Evolutionary conservation across 164 flowering plant species (phyloP), one percentile per base, ranked within the genome.

Genomic region (Cinnamomum chago): DNA sequence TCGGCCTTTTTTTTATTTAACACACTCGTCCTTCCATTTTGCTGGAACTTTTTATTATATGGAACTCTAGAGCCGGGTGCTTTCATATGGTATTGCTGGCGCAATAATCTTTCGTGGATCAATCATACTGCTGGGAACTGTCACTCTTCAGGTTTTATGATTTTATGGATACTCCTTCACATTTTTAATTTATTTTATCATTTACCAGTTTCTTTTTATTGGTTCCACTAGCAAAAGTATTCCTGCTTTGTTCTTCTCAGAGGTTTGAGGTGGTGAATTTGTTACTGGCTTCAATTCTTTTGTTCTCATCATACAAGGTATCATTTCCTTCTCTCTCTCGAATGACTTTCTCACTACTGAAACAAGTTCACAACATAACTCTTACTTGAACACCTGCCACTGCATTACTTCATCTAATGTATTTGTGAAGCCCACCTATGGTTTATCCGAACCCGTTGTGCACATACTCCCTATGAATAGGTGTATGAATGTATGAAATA

Each of bases 81-180:
- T 95, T 79, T 85, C 99, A 15, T 95, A 91, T 85, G 99, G 97
- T 72, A 89, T 95, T 85, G 92, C 92, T 84, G 99, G 99, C 76
- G 97, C 99, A 58, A 62, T 95, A 52, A 70, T 95, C 82, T 95
- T 95, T 77, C 94, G 97, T 52, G 84, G 89, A 77, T 79, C 91
- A 70, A 28, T 95, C 72, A 95, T 95, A 83, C 87, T 93, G 79
- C 93, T 95, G 65, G 99, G 99, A 72, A 79, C 97, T 67, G 95
- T 89, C 69, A 92, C 99, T 20, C 89, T 95, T 73, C 95, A 95
- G 97, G 99, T 92, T 58, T 51, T 40, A 60, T 80, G 72, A 47
- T n/a, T 68, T 28, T 15, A 25, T 50, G 58, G 17, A 17, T 70
- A 12, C 51, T 65, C 70, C 50, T 24, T 52, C 33, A 9, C 50